Evolutionary conservation across 169 alveolate species (phyloP).

Genomic region (Perkinsus olseni): DNA sequence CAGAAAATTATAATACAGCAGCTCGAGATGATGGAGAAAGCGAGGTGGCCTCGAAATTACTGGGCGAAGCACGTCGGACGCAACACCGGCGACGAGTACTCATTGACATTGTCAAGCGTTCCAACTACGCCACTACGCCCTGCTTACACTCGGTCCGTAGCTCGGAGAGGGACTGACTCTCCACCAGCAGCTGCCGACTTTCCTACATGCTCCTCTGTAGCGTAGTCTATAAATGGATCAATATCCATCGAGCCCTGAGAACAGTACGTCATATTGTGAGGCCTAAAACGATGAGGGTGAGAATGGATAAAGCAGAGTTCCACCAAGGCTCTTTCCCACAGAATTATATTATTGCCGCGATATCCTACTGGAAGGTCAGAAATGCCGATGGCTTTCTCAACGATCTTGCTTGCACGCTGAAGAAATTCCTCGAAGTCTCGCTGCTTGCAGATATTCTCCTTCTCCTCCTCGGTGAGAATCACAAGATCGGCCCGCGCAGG

Average conservation of each 20-base stretch:
- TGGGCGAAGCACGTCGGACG: too few species aligned
- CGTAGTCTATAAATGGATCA: background rate
- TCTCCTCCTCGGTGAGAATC: background rate
- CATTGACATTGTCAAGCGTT: too few species aligned
- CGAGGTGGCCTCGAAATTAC: too few species aligned
- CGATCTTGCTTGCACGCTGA: background rate
- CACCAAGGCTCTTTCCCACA: too few species aligned
- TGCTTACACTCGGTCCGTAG: background rate
- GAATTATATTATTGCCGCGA: too few species aligned
- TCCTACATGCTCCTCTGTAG: background rate
- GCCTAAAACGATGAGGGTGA: too few species aligned
- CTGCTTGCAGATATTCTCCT: background rate
- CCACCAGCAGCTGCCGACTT: background rate
- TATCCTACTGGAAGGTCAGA: background rate
- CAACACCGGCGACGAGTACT: too few species aligned
- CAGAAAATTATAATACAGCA: too few species aligned
- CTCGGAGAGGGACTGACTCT: background rate
- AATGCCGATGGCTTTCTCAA: background rate
- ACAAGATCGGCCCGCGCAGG: background rate
- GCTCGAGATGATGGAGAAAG: too few species aligned
- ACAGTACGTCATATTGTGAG: background rate
- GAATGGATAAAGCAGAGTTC: too few species aligned
- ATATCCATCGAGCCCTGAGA: background rate
- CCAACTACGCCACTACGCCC: background rate
- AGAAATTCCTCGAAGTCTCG: background rate